Conservation (phyloP, 139 green algal genomes). For the Chlorella sp. region DNA sequence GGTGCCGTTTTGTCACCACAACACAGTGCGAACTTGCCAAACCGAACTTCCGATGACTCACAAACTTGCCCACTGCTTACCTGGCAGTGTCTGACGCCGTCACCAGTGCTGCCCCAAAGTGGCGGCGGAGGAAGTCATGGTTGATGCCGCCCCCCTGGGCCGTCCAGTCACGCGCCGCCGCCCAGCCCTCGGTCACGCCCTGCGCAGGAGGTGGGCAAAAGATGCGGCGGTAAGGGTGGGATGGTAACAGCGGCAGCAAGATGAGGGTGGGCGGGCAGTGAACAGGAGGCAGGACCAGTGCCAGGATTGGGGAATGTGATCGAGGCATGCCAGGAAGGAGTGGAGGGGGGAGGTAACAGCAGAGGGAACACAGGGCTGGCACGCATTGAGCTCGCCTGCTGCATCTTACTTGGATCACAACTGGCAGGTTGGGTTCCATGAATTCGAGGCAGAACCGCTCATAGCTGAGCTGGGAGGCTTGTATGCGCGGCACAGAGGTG, state of each 20-base stretch:
- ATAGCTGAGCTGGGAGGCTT: constrained; percentile 11
- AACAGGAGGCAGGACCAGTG: too few species aligned
- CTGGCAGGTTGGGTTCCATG: constrained; percentile 74
- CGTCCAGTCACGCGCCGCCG: constrained; percentile 54
- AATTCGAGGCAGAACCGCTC: constrained; percentile 39
- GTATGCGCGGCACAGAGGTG: neutral
- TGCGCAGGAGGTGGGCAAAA: neutral
- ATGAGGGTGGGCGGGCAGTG: neutral
- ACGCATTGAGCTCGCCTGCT: too few species aligned
- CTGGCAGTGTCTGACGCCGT: constrained; percentile 58
- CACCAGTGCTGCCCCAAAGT: constrained; percentile 55
- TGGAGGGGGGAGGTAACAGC: too few species aligned
- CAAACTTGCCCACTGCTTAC: neutral
- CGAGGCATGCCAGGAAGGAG: neutral
- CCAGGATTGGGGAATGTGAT: neutral
- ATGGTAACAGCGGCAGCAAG: too few species aligned
- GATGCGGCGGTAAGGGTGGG: neutral
- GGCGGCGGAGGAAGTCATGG: constrained; percentile 39
- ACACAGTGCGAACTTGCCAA: too few species aligned
- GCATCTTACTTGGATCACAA: constrained; percentile 64
- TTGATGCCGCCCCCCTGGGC: constrained; percentile 35
- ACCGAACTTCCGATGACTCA: too few species aligned
- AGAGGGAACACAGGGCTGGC: too few species aligned
- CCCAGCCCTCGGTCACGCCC: constrained; percentile 58
- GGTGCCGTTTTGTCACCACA: too few species aligned